Evolutionary conservation across 805 yeast genomes (phyloP), one percentile per base, ranked within the genome.

Genomic region (Candida stauntonica): DNA sequence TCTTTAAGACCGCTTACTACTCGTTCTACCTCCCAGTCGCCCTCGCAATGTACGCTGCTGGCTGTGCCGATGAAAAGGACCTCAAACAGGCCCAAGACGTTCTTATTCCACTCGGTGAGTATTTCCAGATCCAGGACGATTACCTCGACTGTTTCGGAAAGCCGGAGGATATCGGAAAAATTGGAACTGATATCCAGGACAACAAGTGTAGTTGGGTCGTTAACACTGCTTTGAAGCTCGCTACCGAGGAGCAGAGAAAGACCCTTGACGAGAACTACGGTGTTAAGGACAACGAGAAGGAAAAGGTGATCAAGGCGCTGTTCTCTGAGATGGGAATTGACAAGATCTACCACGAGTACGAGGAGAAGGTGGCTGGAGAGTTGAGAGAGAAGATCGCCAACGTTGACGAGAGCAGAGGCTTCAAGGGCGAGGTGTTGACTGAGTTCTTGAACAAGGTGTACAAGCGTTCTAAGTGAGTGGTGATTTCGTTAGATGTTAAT

Each of bases 81-180:
- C 74, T 93, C 61, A 74, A 85, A 60, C 98, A 91, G 70, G 96
- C 87, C 15, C 73, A 72, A 46, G 93, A 86, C 51, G 79, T 93
- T 29, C 73, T 93, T 63, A 80, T 93, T 48, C 97, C 97, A 40
- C 75, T 93, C 51, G 99, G 99, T 43, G 97, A 93, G 64, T 93
- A 93, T 64, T 93, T 93, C 81, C 99, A 93, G 71, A 86, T 93
- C 52, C 99, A 93, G 69, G 99, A 93, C 61, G 99, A 93, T 64
- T 93, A 73, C 69, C 76, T 93, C 50, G 99, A 93, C 66, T 86
- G 96, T 64, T 93, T 86, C 59, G 99, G 99, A 50, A 87, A 91
- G 54, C 96, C 99, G 30, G 94, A 86, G 60, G 87, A 91, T 57
- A 93, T 89, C 58, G 99, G 99, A 47, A 93, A 93, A 73, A 87